Conservation (phyloP, 2,329 filamentous ascomycete genomes). For the Colletotrichum scovillei region DNA sequence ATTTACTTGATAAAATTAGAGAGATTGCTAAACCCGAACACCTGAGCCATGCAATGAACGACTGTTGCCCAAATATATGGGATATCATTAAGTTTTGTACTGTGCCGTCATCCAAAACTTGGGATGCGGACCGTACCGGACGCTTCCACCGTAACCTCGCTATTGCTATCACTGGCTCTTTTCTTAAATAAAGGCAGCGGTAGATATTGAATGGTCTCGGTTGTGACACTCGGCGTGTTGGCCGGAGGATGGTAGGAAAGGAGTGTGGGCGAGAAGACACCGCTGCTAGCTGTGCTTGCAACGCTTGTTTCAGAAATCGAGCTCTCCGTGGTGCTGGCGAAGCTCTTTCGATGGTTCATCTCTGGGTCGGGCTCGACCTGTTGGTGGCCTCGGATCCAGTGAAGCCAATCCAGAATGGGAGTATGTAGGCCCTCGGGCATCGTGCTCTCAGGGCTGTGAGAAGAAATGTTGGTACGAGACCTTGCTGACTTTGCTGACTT, state of each 20-base stretch:
- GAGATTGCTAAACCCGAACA: background rate
- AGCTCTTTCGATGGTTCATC: conserved; percentile 29
- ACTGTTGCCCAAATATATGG: background rate
- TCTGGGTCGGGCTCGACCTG: conserved; percentile 16
- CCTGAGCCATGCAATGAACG: conserved; percentile 1
- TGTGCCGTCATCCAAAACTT: background rate
- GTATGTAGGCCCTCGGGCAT: conserved; percentile 12
- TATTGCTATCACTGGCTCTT: background rate
- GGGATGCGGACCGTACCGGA: background rate
- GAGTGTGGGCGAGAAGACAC: conserved; percentile 25
- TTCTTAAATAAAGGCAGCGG: conserved; percentile 1
- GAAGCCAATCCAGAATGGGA: conserved; percentile 25
- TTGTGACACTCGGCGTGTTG: background rate
- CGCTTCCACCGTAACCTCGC: background rate
- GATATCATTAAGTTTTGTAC: background rate
- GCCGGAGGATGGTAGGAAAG: conserved; percentile 13
- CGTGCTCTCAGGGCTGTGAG: background rate
- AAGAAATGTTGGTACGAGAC: background rate
- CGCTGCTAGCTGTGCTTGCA: conserved; percentile 18
- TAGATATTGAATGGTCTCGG: background rate
- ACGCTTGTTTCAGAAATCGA: conserved; percentile 2
- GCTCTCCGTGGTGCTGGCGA: conserved; percentile 17
- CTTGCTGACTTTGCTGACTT: background rate
- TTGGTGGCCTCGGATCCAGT: conserved; percentile 28
- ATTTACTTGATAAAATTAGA: background rate